Evolutionary conservation across 2,329 filamentous ascomycete genomes (phyloP), one percentile per base, ranked within the genome.

Genomic region (Dichotomopilus funicola): DNA sequence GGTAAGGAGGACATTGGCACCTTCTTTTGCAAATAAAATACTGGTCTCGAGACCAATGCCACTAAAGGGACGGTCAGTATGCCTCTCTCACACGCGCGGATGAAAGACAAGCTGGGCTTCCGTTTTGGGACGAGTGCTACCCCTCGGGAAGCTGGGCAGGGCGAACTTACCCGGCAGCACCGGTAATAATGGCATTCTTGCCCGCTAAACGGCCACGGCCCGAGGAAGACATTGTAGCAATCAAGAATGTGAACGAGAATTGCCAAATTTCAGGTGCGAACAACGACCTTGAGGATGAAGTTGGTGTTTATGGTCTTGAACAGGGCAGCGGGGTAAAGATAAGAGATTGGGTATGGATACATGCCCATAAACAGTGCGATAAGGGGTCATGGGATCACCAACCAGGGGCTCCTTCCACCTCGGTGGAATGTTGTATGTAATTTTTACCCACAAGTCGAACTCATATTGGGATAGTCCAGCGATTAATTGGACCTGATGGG

Each of bases 11-110:
- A 96, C 83, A 59, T 82, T 87, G 67, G 90, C 91, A 59, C 91
- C 91, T 76, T 96, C 91, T 61, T 87, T 87, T 57, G 86, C 87
- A 68, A 96, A 95, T 57, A 96, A 87, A 63, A 96, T 91, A 54
- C 82, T 82, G 2, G 91, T 96, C 76, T 96, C 91, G 49, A 96
- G 87, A 62, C 91, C 91, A 67, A 96, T 96, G 67, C 91, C 91
- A 67, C 91, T 91, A 3, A 27, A 27, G 67, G 27, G 6, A 6
- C 40, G 11, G 11, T n/a, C 27, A 27, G 37, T 44, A 53, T 66
- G 34, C 64, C 51, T 27, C 9, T 40, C 2, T 9, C 37, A 40
- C 13, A n/a, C 13, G 2, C 40, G 12, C 40, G 40, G 1, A 42
- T 42, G 11, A n/a, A 2, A 4, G 9, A 40, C 12, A 12, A 9